Base-by-base conservation (phyloP, 352 stramenopile species). In the Phytophthora aleatoria region DNA sequence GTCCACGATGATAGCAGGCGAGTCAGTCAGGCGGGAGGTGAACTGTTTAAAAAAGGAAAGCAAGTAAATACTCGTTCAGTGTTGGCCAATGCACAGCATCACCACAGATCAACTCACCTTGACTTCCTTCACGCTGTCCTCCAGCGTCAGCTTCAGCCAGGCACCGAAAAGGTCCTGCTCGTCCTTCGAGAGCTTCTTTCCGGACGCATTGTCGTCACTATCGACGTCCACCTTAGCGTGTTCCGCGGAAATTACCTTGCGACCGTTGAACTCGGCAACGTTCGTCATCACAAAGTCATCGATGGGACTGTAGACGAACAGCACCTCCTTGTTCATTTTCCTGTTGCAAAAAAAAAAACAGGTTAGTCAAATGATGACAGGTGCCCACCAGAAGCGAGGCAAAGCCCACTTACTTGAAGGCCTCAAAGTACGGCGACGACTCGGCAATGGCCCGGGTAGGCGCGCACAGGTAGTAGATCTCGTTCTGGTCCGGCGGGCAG, bases 251-350 rank as follows among this genome's bases (percentile, higher is more conserved):
- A 99, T 83, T 38, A 99, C 79, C 74, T 97, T 96, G 24, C 97
- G 86, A 58, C 93, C 95, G 75, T 99, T 97, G 70, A 98, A 99
- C 61, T 96, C 89, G 48, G 83, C 93, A 48, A 99, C 79, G 76
- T 99, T 99, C 35, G 91, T 97, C 96, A 99, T 99, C 45, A 99
- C 97, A 66, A 99, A 99, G 73, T 99, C 98, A 67, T 99, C 98
- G 61, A 99, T 99, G 6, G 97, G 85, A 67, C 92, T 96, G 81
- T 99, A 99, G 45, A 99, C 83, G 63, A 99, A 99, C 44, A 99
- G 73, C 44, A 99, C 97, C 66, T 98, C 92, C 73, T 94, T 95
- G 72, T 95, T 95, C 54, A 83, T 81, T 71, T 94, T 94, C 69
- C 86, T 95, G 36, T 13, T 49, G 52, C 28, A 16, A 56, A 35